Conservation (phyloP, 768 basidiomycete species). For the Calocybe indica region DNA sequence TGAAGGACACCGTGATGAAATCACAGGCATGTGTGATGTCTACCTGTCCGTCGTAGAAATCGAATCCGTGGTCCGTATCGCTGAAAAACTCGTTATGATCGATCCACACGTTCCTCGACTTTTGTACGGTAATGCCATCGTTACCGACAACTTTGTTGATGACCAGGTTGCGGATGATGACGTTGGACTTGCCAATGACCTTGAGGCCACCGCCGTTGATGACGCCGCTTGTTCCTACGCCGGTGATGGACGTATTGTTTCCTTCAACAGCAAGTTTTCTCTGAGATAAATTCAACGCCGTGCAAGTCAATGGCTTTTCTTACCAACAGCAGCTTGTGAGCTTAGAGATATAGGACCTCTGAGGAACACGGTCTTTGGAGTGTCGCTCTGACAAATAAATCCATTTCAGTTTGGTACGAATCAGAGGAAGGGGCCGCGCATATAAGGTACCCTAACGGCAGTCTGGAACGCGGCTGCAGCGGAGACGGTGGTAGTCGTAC, state of each 20-base stretch:
- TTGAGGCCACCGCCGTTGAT: conserved; percentile 18
- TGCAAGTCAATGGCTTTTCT: neutral
- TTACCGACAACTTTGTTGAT: conserved; percentile 19
- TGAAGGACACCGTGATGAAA: conserved; percentile 15
- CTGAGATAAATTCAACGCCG: neutral
- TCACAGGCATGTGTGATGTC: conserved; percentile 17
- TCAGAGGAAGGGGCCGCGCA: too few species aligned
- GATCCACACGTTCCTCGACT: conserved; percentile 15
- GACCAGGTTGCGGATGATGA: conserved; percentile 16
- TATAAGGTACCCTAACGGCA: conserved; percentile 11
- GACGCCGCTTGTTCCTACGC: conserved; percentile 13
- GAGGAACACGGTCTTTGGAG: conserved; percentile 14
- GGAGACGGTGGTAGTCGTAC: conserved; percentile 15
- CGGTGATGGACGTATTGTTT: conserved; percentile 16
- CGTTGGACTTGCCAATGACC: conserved; percentile 13
- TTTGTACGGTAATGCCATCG: conserved; percentile 15
- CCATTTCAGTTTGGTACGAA: neutral
- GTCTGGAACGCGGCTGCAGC: conserved; percentile 17
- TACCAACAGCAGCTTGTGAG: conserved; percentile 14
- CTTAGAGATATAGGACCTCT: conserved; percentile 13
- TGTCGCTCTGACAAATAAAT: conserved; percentile 8
- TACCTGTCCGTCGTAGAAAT: conserved; percentile 15
- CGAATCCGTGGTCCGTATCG: conserved; percentile 14
- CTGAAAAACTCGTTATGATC: conserved; percentile 19
- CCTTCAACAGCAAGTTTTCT: conserved; percentile 4